Evolutionary conservation across 2,329 filamentous ascomycete genomes (phyloP).

Genomic region (Colletotrichum echinochloae): DNA sequence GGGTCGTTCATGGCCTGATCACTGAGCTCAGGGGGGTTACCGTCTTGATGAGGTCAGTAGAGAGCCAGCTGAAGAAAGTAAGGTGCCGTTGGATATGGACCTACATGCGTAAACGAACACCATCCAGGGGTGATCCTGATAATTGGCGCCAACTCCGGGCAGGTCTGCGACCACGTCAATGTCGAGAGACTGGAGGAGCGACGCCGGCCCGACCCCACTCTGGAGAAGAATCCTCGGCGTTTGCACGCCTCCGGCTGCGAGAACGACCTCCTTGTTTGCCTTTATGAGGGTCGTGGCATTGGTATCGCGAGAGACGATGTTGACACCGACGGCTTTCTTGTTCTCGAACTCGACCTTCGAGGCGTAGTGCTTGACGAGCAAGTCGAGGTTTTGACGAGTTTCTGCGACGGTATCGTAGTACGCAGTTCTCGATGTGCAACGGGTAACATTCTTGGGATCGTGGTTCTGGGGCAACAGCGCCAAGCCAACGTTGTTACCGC

Average conservation of each 20-base stretch:
- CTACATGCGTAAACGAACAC: constrained; percentile 20
- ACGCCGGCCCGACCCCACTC: constrained; percentile 59
- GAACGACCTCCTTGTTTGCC: constrained; percentile 53
- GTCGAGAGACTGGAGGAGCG: constrained; percentile 51
- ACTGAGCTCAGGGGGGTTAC: constrained; percentile 29
- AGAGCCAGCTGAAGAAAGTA: neutral
- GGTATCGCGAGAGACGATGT: constrained; percentile 45
- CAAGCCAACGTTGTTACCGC: constrained; percentile 40
- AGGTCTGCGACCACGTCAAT: constrained; percentile 48
- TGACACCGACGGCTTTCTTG: constrained; percentile 49
- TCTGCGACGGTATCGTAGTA: constrained; percentile 50
- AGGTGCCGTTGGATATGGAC: neutral
- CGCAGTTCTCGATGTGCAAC: constrained; percentile 49
- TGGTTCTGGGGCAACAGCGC: constrained; percentile 48
- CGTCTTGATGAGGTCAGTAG: neutral
- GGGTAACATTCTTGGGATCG: constrained; percentile 55
- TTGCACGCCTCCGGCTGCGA: constrained; percentile 55
- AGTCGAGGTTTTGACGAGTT: constrained; percentile 52
- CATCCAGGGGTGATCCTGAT: constrained; percentile 39
- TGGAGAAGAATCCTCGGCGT: constrained; percentile 61
- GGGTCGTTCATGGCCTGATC: constrained; percentile 48
- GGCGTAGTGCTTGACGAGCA: constrained; percentile 50
- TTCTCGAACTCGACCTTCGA: constrained; percentile 44
- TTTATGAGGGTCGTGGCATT: constrained; percentile 6
- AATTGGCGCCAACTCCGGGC: constrained; percentile 38